Base-by-base conservation (phyloP, 164 flowering plant species). In the Sextonia rubra region DNA sequence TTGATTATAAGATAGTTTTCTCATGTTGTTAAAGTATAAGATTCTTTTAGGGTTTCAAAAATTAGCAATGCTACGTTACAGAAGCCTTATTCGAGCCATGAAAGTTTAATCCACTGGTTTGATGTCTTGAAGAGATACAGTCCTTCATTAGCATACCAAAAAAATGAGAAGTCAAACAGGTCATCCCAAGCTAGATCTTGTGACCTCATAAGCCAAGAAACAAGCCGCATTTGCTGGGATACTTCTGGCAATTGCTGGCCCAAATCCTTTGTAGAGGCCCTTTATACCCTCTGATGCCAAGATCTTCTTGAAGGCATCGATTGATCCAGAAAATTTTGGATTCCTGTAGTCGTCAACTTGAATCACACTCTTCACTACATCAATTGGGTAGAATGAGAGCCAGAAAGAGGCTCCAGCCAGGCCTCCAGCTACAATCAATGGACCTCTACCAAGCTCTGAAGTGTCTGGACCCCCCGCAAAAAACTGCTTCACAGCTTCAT, bases 211-310 rank as follows among this genome's bases (percentile, higher is more conserved):
- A 8, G 90, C 98, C 86, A 95, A 83, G 88, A 95, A 95, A 81
- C 99, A 95, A 1, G 98, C 98, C 23, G 98, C 98, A 83, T 95
- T 95, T 24, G 99, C 98, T 3, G 99, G 98, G 26, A 95, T 83
- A 73, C 99, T 95, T 60, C 98, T 82, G 3, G 85, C 93, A 98
- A 95, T 93, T 64, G 99, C 98, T 30, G 98, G 98, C 44, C 94
- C 96, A 49, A 95, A 95, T 2, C 99, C 99, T 82, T 84, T 95
- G 77, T 93, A 95, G 26, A 95, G 81, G 22, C 98, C 99, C 76
- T 88, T 87, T 0, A 88, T 81, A 30, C 99, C 99, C 77, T 95
- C 99, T 0, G 91, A 63, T 14, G 84, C 85, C 68, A 87, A 63
- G 23, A 88, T 91, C 86, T 87, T 95, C 69, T 76, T 85, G 58